phyloP scores from a whole-genome alignment of 306 rosid genomes.

The Hippophae tibetana region DNA sequence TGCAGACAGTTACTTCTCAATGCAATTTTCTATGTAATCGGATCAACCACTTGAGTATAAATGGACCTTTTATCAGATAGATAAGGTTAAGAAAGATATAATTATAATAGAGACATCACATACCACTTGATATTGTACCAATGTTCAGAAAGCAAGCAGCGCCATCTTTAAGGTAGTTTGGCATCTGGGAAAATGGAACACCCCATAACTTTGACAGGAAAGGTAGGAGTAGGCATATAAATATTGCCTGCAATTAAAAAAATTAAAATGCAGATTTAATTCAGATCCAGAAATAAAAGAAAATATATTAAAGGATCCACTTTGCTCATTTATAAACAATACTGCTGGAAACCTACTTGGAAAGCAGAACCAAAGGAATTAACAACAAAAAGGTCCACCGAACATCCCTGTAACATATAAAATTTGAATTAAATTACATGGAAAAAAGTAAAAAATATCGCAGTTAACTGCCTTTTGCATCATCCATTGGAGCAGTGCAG shows the following conservation, averaged over 20 bases:
- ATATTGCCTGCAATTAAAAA: constrained; percentile 61
- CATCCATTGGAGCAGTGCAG: too few species aligned
- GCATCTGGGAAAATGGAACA: constrained; percentile 66
- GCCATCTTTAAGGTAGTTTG: constrained; percentile 76
- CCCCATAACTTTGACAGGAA: constrained; percentile 88
- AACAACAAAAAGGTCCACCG: constrained; percentile 74
- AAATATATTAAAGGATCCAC: neutral
- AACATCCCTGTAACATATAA: constrained; percentile 51
- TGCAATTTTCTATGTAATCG: neutral
- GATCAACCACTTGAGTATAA: constrained; percentile 1
- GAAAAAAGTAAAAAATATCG: neutral
- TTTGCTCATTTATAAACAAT: neutral
- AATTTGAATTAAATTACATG: constrained; percentile 1
- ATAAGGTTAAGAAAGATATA: neutral
- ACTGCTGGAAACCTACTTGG: constrained; percentile 49
- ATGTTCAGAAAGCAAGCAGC: constrained; percentile 75
- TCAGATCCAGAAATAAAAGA: constrained; percentile 1
- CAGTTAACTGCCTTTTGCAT: neutral
- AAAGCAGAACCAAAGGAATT: constrained; percentile 88
- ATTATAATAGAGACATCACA: constrained; percentile 12
- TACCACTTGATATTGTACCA: constrained; percentile 63
- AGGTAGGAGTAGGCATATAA: constrained; percentile 67
- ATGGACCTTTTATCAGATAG: neutral
- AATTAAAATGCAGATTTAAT: constrained; percentile 5
- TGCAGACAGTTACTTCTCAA: constrained; percentile 15